Conservation (phyloP, 2,329 filamentous ascomycete genomes). For the Botryotinia calthae region DNA sequence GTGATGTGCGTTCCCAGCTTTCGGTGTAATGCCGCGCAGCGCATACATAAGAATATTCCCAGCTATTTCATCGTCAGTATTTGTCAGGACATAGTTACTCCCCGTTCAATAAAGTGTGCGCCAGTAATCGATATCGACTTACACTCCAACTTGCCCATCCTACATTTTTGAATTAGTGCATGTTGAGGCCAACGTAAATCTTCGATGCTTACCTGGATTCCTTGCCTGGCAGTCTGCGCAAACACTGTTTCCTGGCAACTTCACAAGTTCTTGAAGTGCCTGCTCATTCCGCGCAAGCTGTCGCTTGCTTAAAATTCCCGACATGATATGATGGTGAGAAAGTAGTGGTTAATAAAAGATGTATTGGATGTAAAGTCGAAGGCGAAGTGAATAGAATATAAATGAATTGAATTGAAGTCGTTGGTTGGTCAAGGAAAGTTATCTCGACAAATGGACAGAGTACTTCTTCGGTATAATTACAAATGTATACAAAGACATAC, state of each 20-base stretch:
- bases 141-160: constrained; percentile 42
- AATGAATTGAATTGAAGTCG: background rate
- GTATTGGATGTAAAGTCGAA: background rate
- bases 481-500: constrained; percentile 31
- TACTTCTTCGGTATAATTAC: constrained; percentile 24
- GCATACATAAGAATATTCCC: constrained; percentile 96
- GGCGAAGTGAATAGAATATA: background rate
- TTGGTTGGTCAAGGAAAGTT: constrained; percentile 5
- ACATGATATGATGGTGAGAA: constrained; percentile 66
- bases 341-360: constrained; percentile 17
- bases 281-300: constrained; percentile 98
- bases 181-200: background rate
- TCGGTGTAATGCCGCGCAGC: constrained; percentile 90
- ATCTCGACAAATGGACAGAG: constrained; percentile 8
- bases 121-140: constrained; percentile 27
- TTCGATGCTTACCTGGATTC: constrained; percentile 72
- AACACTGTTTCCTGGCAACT: constrained; percentile 82
- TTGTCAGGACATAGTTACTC: constrained; percentile 22
- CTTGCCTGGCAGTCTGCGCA: constrained; percentile 91
- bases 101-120: background rate
- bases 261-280: constrained; percentile 83
- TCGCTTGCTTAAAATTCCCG: constrained; percentile 81
- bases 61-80: constrained; percentile 54
- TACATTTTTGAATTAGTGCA: constrained; percentile 20
- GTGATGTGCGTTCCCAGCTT: constrained; percentile 97